Evolutionary conservation across 2,329 filamentous ascomycete species (phyloP).

Genomic region (Paecilomyces variotii): DNA sequence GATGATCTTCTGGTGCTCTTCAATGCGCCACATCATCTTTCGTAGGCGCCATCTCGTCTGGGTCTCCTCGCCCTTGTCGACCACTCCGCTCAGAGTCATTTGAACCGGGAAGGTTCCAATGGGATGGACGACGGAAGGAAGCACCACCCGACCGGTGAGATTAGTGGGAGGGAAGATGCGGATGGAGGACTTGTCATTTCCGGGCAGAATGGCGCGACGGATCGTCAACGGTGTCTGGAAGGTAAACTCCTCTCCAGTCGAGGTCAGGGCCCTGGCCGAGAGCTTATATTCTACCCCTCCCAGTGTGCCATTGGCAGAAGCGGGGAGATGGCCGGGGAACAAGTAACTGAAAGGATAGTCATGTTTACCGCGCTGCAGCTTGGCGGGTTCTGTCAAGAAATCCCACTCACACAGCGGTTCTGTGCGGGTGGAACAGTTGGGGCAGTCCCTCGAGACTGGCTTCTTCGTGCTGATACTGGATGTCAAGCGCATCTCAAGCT

Average conservation of each 20-base stretch:
- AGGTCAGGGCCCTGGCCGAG: conserved; percentile 54
- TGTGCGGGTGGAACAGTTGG: conserved; percentile 62
- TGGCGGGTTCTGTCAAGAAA: conserved; percentile 53
- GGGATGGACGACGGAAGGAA: conserved; percentile 77
- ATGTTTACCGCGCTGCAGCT: conserved; percentile 51
- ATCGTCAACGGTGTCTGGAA: conserved; percentile 63
- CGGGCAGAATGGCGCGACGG: conserved; percentile 70
- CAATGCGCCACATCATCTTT: conserved; percentile 86
- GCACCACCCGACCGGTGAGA: conserved; percentile 75
- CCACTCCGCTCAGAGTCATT: conserved; percentile 78
- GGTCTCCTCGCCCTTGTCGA: conserved; percentile 59
- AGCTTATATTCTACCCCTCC: conserved; percentile 73
- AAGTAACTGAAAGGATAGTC: conserved; percentile 84
- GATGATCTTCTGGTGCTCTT: conserved; percentile 73
- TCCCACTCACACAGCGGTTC: conserved; percentile 73
- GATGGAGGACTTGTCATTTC: conserved; percentile 77
- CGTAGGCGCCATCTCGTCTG: conserved; percentile 83
- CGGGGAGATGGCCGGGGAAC: conserved; percentile 76
- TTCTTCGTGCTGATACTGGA: conserved; percentile 69
- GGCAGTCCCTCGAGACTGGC: conserved; percentile 71
- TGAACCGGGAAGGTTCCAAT: conserved; percentile 72
- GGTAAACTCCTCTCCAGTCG: conserved; percentile 54
- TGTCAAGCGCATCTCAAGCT: conserved; percentile 64
- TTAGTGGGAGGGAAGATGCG: conserved; percentile 96
- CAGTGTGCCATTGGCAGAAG: conserved; percentile 66